These are phyloP conservation scores for Glebionis coronaria DNA, from an alignment of 129 eudicot species.

Conservation along the genomic window DNA sequence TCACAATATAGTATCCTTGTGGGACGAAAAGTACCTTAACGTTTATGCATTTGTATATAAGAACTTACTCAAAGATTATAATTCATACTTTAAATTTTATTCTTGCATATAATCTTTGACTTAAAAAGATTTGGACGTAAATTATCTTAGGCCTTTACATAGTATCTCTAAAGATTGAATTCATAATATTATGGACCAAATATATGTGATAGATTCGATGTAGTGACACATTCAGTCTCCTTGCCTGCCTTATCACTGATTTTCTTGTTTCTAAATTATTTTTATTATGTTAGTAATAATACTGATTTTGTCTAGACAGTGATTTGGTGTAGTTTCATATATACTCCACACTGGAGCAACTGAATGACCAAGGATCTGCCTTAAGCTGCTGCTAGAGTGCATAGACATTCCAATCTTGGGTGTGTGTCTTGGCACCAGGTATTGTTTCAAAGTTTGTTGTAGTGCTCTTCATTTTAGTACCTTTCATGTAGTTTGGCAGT, in stretches of 20 bases:
- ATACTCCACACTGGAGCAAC: too few species aligned
- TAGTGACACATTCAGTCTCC: constrained; percentile 15
- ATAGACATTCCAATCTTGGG: too few species aligned
- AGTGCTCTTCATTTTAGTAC: too few species aligned
- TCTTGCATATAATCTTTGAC: background rate
- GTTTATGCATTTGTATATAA: constrained; percentile 4
- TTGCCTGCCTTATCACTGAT: background rate
- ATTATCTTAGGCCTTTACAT: background rate
- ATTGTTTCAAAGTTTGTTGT: too few species aligned
- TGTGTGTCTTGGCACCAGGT: too few species aligned
- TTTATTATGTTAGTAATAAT: too few species aligned
- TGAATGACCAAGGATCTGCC: too few species aligned
- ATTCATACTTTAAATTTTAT: background rate
- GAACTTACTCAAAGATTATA: constrained; percentile 7
- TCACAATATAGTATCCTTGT: constrained; percentile 6
- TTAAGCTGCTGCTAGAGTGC: too few species aligned
- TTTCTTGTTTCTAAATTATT: constrained; percentile 4
- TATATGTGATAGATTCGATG: constrained; percentile 5
- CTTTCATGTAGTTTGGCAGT: too few species aligned
- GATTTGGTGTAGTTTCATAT: too few species aligned
- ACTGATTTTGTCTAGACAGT: too few species aligned
- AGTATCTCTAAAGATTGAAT: background rate
- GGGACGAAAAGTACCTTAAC: background rate
- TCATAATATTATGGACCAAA: background rate
- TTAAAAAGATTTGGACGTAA: background rate